phyloP scores from a whole-genome alignment of 768 basidiomycete species.

The Suillus americanus region DNA sequence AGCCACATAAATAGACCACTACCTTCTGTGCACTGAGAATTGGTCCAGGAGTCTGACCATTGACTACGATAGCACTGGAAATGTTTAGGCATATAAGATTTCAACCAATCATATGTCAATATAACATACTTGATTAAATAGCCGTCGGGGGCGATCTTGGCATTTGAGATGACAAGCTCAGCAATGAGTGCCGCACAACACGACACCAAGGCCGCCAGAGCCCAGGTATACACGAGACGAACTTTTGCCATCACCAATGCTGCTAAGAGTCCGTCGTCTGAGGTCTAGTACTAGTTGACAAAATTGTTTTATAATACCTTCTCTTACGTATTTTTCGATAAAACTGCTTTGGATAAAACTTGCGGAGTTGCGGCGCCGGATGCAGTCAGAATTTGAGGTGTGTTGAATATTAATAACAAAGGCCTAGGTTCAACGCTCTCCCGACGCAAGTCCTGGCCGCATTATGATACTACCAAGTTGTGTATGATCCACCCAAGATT shows the following conservation, averaged over 20 bases:
- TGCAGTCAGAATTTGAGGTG: not conserved
- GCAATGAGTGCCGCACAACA: conserved; percentile 16
- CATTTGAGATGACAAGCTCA: conserved; percentile 25
- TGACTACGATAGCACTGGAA: conserved; percentile 33
- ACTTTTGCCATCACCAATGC: not conserved
- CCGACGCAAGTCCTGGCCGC: not conserved
- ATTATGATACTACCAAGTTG: not conserved
- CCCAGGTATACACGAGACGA: not conserved
- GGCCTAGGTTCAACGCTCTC: not conserved
- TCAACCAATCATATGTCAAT: not conserved
- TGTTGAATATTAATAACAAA: not conserved
- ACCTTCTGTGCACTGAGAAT: conserved; percentile 37
- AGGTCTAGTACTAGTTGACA: not conserved
- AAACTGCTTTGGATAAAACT: not conserved
- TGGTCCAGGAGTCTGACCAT: conserved; percentile 38
- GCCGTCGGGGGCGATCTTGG: conserved; percentile 33
- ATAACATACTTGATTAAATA: conserved; percentile 12
- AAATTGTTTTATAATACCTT: not conserved
- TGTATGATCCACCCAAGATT: not conserved
- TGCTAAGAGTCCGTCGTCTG: not conserved
- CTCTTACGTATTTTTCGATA: not conserved
- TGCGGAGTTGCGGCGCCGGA: not conserved
- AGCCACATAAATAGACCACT: not conserved
- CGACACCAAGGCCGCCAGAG: conserved; percentile 6
- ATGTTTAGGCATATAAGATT: not conserved